These are phyloP conservation scores for Penstemon eatonii DNA, from an alignment of 257 asterid genomes.

Conservation along the genomic window DNA sequence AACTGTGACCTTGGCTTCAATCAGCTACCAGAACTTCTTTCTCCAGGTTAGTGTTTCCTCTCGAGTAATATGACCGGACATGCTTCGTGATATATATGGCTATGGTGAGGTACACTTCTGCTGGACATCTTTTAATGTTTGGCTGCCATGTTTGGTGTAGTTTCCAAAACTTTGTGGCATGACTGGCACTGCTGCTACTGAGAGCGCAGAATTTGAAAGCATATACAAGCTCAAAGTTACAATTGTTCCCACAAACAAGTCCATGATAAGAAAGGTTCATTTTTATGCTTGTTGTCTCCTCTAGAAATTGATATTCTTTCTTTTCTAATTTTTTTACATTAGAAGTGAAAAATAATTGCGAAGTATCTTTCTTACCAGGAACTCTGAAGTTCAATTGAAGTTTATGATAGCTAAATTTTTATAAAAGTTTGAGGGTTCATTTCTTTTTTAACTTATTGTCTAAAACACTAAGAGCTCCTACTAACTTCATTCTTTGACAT, in stretches of 20 bases:
- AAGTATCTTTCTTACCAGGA: conserved; percentile 1
- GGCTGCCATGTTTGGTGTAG: conserved; percentile 46
- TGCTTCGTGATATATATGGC: conserved; percentile 23
- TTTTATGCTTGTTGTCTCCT: conserved; percentile 20
- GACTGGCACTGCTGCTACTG: conserved; percentile 99
- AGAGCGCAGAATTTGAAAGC: conserved; percentile 94
- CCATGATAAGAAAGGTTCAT: conserved; percentile 94
- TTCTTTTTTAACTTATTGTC: conserved; percentile 20
- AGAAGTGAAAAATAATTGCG: conserved; percentile 22
- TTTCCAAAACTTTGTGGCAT: conserved; percentile 99
- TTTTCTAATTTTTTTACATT: conserved; percentile 10
- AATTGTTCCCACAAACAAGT: conserved; percentile 95
- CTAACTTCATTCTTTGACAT: conserved; percentile 24
- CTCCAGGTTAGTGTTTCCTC: conserved; percentile 73
- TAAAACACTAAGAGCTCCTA: conserved; percentile 18
- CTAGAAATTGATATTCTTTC: background rate
- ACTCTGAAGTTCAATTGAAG: conserved; percentile 12
- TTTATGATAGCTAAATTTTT: conserved; percentile 22
- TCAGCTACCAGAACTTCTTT: conserved; percentile 98
- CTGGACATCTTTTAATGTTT: conserved; percentile 32
- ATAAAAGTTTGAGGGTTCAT: conserved; percentile 1
- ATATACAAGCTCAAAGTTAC: conserved; percentile 98
- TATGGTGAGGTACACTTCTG: conserved; percentile 17
- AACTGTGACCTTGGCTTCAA: conserved; percentile 94
- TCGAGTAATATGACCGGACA: conserved; percentile 23